Conservation (phyloP, 805 yeast genomes). For the Vanderwaltozyma yarrowii region DNA sequence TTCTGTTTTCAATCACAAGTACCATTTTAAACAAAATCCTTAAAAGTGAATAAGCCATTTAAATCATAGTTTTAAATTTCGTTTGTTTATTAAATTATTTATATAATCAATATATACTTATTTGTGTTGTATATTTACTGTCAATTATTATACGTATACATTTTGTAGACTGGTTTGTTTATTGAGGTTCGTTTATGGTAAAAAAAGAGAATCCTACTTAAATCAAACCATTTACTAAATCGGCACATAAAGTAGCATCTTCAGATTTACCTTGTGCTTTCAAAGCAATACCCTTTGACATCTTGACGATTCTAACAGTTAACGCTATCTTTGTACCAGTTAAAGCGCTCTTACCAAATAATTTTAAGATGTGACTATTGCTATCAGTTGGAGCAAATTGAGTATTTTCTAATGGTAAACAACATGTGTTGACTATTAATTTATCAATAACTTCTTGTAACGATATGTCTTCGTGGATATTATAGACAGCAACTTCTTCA, state of each 20-base stretch:
- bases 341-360: constrained; percentile 61
- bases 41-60: no score
- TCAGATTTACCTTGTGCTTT: constrained; percentile 51
- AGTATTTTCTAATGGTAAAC: constrained; percentile 66
- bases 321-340: constrained; percentile 36
- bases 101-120: no score
- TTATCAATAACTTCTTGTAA: constrained; percentile 49
- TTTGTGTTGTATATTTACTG: no score
- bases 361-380: constrained; percentile 57
- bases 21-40: no score
- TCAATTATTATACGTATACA: no score
- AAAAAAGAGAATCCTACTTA: no score
- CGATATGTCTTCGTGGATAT: constrained; percentile 39
- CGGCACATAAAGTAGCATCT: constrained; percentile 29
- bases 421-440: constrained; percentile 43
- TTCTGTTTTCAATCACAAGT: no score
- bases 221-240: constrained; percentile 22
- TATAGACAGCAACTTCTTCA: constrained; percentile 58
- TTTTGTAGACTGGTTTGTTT: no score
- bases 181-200: no score
- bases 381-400: constrained; percentile 51
- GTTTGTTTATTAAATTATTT: no score
- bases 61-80: no score
- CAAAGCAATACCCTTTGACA: constrained; percentile 39
- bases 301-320: constrained; percentile 45